Conservation (phyloP, 2,329 filamentous ascomycete genomes). For the Aspergillus spinulosporus region DNA sequence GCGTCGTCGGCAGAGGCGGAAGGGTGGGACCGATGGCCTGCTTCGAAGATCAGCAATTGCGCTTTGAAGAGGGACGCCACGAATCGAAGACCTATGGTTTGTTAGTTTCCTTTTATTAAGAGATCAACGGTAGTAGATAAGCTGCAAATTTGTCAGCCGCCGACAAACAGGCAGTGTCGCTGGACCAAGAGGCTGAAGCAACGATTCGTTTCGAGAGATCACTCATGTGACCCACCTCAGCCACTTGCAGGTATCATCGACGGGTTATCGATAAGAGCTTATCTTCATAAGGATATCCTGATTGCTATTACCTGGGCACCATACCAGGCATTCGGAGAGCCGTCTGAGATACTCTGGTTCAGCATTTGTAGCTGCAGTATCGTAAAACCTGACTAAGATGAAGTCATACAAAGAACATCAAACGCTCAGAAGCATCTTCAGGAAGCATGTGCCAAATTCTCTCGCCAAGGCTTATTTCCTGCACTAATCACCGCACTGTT, state of each 20-base stretch:
- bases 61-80: neutral
- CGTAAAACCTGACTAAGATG: too few relatives aligned
- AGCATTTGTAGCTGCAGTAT: too few relatives aligned
- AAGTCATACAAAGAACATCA: too few relatives aligned
- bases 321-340: neutral
- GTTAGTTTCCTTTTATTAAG: neutral
- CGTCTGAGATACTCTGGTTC: too few relatives aligned
- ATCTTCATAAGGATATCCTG: neutral
- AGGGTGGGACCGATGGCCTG: conserved; percentile 19
- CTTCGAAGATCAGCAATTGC: conserved; percentile 25
- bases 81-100: neutral
- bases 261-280: conserved; percentile 22
- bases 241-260: conserved; percentile 9
- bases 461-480: too few relatives aligned
- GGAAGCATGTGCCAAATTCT: too few relatives aligned
- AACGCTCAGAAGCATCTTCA: too few relatives aligned
- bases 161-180: conserved; percentile 16
- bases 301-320: neutral
- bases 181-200: conserved; percentile 10
- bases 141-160: neutral
- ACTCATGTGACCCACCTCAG: conserved; percentile 22
- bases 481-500: too few relatives aligned
- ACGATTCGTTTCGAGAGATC: conserved; percentile 4
- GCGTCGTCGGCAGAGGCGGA: conserved; percentile 17
- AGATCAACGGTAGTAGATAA: neutral